Conservation (phyloP, 2,329 filamentous ascomycete species). For the Elsinoe australis region DNA sequence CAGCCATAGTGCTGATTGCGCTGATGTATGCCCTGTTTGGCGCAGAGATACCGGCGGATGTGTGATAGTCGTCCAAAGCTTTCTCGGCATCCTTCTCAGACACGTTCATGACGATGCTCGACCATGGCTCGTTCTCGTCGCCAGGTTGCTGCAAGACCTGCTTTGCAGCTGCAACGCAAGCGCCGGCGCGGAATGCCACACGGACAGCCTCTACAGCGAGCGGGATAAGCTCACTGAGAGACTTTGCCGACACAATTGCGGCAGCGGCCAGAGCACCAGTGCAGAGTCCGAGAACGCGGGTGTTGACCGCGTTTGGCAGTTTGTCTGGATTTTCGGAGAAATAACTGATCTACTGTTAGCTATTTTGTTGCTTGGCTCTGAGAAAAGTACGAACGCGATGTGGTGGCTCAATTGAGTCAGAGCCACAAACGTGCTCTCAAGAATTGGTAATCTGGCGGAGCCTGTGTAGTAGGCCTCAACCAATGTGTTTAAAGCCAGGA, state of each 20-base stretch:
- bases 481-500: conserved; percentile 55
- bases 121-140: conserved; percentile 56
- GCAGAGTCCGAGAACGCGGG: conserved; percentile 56
- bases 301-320: conserved; percentile 43
- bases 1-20: conserved; percentile 50
- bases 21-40: conserved; percentile 51
- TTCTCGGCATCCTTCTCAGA: conserved; percentile 45
- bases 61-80: conserved; percentile 52
- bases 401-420: conserved; percentile 61
- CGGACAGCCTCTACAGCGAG: conserved; percentile 57
- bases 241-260: conserved; percentile 56
- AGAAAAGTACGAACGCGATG: conserved; percentile 50
- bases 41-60: conserved; percentile 43
- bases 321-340: conserved; percentile 49
- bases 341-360: conserved; percentile 34
- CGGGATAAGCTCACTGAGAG: conserved; percentile 53
- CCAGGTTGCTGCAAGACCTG: conserved; percentile 45
- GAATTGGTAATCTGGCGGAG: conserved; percentile 50
- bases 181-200: conserved; percentile 58
- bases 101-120: conserved; percentile 54
- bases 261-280: conserved; percentile 63
- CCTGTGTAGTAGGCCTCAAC: conserved; percentile 57
- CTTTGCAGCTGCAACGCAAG: conserved; percentile 37
- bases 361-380: no score
- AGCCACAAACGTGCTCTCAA: conserved; percentile 59